Conservation (phyloP, 2,329 filamentous ascomycete species). For the Orbilia quercus region DNA sequence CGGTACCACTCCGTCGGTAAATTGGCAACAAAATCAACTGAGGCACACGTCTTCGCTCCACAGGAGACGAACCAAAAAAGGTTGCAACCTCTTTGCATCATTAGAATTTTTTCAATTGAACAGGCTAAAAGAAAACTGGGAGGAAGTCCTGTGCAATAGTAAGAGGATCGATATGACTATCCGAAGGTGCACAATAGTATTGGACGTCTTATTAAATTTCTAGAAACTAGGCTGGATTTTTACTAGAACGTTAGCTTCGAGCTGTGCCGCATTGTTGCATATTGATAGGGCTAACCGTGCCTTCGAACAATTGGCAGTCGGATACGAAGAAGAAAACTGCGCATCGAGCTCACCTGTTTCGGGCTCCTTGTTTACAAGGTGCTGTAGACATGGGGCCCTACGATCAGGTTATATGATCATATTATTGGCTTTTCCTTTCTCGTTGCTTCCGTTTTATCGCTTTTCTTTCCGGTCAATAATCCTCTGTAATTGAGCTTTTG, state of each 20-base stretch:
- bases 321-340: slow-evolving; percentile 49
- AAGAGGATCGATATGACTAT: slow-evolving; percentile 7
- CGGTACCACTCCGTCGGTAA: slow-evolving; percentile 53
- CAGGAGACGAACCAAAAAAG: slow-evolving; percentile 10
- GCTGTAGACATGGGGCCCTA: slow-evolving; percentile 30
- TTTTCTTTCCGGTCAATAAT: not conserved
- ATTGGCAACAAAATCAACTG: slow-evolving; percentile 41
- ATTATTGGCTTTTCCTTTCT: slow-evolving; percentile 15
- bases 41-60: slow-evolving; percentile 28
- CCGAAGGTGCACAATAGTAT: not conserved
- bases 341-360: slow-evolving; percentile 52
- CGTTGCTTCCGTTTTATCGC: no score
- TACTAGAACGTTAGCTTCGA: slow-evolving; percentile 27
- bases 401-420: slow-evolving; percentile 35
- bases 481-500: slow-evolving; percentile 5
- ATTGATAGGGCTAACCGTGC: slow-evolving; percentile 47
- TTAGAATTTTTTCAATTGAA: slow-evolving; percentile 21
- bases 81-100: slow-evolving; percentile 9
- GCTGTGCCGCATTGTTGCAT: slow-evolving; percentile 52
- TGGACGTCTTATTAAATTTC: slow-evolving; percentile 19
- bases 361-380: slow-evolving; percentile 11
- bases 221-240: slow-evolving; percentile 30
- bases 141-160: not conserved
- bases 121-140: not conserved
- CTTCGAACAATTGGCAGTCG: slow-evolving; percentile 23